Conservation (phyloP, 148 eudicot species). For the Oxyria digyna region DNA sequence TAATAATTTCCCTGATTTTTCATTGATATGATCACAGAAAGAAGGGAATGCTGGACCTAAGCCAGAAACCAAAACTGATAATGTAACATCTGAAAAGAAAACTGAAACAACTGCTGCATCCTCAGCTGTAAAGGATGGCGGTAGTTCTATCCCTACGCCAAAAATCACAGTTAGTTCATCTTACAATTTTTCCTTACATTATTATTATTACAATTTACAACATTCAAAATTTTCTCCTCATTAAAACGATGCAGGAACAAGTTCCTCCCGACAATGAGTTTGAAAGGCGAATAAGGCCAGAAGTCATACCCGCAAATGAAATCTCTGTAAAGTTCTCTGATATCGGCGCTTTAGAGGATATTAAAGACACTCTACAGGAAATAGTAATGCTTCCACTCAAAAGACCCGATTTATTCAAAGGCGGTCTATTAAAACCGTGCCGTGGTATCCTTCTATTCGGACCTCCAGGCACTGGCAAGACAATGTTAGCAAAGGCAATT, state of each 20-base stretch:
- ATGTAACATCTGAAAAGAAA: slow-evolving; percentile 25
- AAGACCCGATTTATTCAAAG: slow-evolving; percentile 75
- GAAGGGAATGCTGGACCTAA: slow-evolving; percentile 21
- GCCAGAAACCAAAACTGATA: slow-evolving; percentile 36
- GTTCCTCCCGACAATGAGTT: slow-evolving; percentile 82
- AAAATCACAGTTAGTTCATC: slow-evolving; percentile 44
- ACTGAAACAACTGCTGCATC: slow-evolving; percentile 23
- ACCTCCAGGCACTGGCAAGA: slow-evolving; percentile 95
- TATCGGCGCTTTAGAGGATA: slow-evolving; percentile 74
- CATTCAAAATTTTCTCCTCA: not conserved
- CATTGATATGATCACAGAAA: slow-evolving; percentile 20
- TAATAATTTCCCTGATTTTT: not conserved
- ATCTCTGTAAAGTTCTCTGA: slow-evolving; percentile 77
- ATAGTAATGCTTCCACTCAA: slow-evolving; percentile 87
- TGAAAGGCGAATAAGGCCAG: slow-evolving; percentile 91
- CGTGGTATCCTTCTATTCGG: slow-evolving; percentile 86
- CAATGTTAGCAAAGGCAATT: slow-evolving; percentile 94
- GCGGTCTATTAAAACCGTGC: slow-evolving; percentile 89
- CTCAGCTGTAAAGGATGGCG: slow-evolving; percentile 26
- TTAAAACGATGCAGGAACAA: slow-evolving; percentile 26
- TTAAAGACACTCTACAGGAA: slow-evolving; percentile 80
- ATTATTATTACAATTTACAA: not conserved
- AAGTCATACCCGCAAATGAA: slow-evolving; percentile 74
- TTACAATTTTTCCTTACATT: not conserved
- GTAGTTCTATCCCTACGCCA: slow-evolving; percentile 24